Evolutionary conservation across 2,329 filamentous ascomycete genomes (phyloP).

Genomic region (Ophiostoma australiae): DNA sequence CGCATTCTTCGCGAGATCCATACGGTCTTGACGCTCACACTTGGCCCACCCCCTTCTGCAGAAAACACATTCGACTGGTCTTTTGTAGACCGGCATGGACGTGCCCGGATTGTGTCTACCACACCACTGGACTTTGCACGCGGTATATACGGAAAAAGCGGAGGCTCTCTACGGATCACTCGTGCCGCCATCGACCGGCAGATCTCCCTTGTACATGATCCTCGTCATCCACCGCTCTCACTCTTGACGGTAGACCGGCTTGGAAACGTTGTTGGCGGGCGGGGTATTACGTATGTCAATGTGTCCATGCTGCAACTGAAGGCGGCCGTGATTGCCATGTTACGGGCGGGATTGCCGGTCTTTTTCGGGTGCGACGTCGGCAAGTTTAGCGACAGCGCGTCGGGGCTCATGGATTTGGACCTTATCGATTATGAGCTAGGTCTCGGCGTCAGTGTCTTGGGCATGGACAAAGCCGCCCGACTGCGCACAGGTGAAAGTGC

Average conservation of each 20-base stretch:
- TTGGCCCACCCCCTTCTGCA: constrained; percentile 71
- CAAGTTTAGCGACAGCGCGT: constrained; percentile 63
- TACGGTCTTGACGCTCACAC: constrained; percentile 71
- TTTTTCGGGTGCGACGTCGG: constrained; percentile 90
- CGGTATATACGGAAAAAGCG: constrained; percentile 56
- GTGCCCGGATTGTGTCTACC: constrained; percentile 56
- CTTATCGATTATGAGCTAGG: constrained; percentile 76
- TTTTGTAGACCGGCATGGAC: constrained; percentile 65
- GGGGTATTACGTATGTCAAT: constrained; percentile 75
- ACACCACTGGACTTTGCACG: constrained; percentile 69
- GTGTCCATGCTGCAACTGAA: constrained; percentile 71
- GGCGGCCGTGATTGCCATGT: constrained; percentile 67
- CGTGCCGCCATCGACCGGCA: constrained; percentile 60
- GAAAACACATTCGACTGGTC: constrained; percentile 72
- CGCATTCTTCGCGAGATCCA: constrained; percentile 77
- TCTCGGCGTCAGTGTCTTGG: constrained; percentile 71
- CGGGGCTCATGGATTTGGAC: constrained; percentile 74
- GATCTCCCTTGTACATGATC: constrained; percentile 81
- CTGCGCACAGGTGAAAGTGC: constrained; percentile 68
- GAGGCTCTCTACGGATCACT: constrained; percentile 47
- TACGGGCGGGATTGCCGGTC: constrained; percentile 70
- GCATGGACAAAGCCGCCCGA: constrained; percentile 70
- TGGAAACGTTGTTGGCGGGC: constrained; percentile 74
- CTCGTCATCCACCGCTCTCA: constrained; percentile 66
- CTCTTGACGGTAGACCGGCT: constrained; percentile 72